Evolutionary conservation across 768 basidiomycete species (phyloP), one percentile per base, ranked within the genome.

Genomic region (Tricholoma sp.): DNA sequence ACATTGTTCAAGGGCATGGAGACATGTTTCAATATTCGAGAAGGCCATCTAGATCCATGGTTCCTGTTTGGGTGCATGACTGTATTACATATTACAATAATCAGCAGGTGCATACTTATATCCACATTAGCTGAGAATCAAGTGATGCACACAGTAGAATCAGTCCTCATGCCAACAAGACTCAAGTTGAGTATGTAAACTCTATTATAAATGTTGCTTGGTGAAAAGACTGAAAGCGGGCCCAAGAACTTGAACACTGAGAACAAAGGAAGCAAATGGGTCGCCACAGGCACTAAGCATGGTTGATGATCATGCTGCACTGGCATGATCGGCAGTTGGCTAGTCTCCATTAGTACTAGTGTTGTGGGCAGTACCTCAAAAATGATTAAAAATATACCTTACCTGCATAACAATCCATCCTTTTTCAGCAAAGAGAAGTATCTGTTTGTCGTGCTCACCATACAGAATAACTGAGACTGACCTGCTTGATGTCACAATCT

Each of bases 1-100:
- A 83, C 83, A 53, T 76, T 74, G 46, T 79, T 63, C 35, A 83
- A 85, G 18, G 67, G 65, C 31, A 63, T 68, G 46, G 72, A 67
- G 32, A 65, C 61, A 69, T 80, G 78, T 14, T 60, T 55, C 8
- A 54, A 52, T 31, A 10, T 16, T 11, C 37, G 69, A 59, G 58
- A 61, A 52, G 59, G 59, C 57, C 12, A 59, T 47, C 49, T 58
- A 35, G 46, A 29, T 57, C 61, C 57, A 55, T 55, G 59, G 51
- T 61, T 55, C 52, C 64, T 54, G 18, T 24, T 14, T 43, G 22
- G 19, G 22, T 8, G 45, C 51, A 43, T 54, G 52, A 59, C 64
- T 63, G 47, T 18, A 51, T 16, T 34, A 27, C 14, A 47, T 18
- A 51, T 16, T 34, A 27, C 14, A 32, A 58, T 47, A 60, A 27